A percentile compares a stretch with the other conserved stretches of the same genome.
Evolutionary conservation across 495 filamentous ascomycete genomes (phyloP).

Genomic region (Talaromyces adpressus): DNA sequence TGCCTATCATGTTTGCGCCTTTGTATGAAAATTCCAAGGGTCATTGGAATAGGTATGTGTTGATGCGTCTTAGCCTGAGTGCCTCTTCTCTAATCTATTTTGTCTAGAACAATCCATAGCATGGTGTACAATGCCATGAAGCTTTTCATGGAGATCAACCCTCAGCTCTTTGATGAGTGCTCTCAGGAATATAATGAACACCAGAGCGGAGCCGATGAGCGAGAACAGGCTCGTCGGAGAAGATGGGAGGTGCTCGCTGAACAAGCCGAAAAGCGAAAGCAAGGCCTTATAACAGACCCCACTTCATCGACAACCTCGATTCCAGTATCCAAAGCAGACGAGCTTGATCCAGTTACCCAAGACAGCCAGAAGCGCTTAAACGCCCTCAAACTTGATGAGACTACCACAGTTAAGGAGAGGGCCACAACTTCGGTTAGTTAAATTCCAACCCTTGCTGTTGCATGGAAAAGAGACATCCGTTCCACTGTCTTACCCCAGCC

Average conservation of each 20-base stretch:
- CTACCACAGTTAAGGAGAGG: constrained; percentile 38
- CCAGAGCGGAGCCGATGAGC: constrained; percentile 77
- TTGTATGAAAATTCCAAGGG: constrained; percentile 99
- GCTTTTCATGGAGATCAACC: constrained; percentile 99
- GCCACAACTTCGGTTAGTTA: constrained; percentile 37
- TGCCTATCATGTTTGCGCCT: constrained; percentile 99
- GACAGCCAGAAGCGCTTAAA: constrained; percentile 81
- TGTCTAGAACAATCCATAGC: constrained; percentile 85
- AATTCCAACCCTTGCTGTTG: constrained; percentile 8
- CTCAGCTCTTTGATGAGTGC: constrained; percentile 96
- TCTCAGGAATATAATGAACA: constrained; percentile 97
- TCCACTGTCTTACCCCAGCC: constrained; percentile 10
- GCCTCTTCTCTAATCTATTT: constrained; percentile 11
- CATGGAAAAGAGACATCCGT: not conserved
- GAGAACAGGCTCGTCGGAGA: constrained; percentile 65
- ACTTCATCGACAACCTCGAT: constrained; percentile 25
- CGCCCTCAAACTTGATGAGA: constrained; percentile 73
- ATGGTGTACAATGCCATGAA: constrained; percentile 99
- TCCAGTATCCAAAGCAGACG: constrained; percentile 52
- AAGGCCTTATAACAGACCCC: constrained; percentile 37
- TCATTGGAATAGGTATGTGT: constrained; percentile 89
- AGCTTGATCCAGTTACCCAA: constrained; percentile 67
- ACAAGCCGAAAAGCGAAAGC: constrained; percentile 61
- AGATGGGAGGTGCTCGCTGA: constrained; percentile 85
- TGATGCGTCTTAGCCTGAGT: not conserved